phyloP scores from a whole-genome alignment of 306 rosid genomes.

The Parietaria judaica region DNA sequence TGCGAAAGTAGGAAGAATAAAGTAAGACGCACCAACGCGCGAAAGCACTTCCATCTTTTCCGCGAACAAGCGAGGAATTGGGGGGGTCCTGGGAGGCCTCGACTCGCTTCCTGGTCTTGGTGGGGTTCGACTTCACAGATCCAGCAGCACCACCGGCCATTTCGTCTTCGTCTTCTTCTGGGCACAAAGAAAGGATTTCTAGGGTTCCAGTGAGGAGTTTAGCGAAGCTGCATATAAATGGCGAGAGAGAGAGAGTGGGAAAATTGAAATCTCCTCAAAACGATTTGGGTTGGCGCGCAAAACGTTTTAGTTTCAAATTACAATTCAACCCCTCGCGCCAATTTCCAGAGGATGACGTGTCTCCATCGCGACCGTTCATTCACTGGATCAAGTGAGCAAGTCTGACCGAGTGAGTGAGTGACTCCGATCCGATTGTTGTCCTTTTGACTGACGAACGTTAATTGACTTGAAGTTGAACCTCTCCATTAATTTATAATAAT shows the following conservation, averaged over 20 bases:
- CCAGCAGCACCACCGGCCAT: conserved; percentile 31
- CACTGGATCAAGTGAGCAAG: too few relatives aligned
- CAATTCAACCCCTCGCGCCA: background rate
- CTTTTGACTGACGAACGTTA: too few relatives aligned
- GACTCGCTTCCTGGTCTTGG: conserved; percentile 58
- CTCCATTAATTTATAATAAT: too few relatives aligned
- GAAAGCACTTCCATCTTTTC: conserved; percentile 80
- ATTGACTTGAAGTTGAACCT: too few relatives aligned
- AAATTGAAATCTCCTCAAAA: conserved; percentile 1
- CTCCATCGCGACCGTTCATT: too few relatives aligned
- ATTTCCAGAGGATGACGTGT: background rate
- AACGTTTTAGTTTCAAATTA: too few relatives aligned
- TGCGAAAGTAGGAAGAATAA: too few relatives aligned
- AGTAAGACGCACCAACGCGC: conserved; percentile 59
- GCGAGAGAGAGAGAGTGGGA: background rate
- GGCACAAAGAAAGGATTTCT: background rate
- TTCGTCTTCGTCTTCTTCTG: conserved; percentile 8
- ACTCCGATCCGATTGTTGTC: too few relatives aligned
- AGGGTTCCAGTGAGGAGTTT: background rate
- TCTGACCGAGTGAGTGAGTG: too few relatives aligned
- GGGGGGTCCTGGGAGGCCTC: conserved; percentile 50
- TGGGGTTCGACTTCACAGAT: conserved; percentile 31
- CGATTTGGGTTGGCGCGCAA: conserved; percentile 3
- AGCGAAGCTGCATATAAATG: background rate
- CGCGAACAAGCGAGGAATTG: conserved; percentile 45